A percentile compares a stretch with the other conserved stretches of the same genome.
Conservation (phyloP, 2,329 filamentous ascomycete genomes). For the Penicillium crustosum region DNA sequence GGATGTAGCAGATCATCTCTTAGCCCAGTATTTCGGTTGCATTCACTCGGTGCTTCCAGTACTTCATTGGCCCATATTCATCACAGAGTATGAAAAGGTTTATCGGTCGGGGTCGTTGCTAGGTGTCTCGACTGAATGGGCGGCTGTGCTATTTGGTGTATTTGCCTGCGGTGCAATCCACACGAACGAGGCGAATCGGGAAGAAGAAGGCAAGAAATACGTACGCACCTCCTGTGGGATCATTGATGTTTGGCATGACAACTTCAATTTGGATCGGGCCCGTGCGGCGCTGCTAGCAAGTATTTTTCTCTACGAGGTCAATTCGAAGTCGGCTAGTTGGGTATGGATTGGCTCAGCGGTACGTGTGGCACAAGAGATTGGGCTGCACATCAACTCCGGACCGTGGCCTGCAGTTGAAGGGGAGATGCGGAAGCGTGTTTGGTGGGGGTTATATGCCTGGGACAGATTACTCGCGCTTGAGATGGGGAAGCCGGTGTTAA, state of each 20-base stretch:
- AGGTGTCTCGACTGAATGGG: constrained; percentile 66
- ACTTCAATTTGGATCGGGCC: constrained; percentile 72
- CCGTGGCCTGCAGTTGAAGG: constrained; percentile 73
- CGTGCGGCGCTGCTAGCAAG: constrained; percentile 70
- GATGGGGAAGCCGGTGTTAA: constrained; percentile 74
- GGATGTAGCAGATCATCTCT: constrained; percentile 66
- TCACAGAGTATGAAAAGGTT: constrained; percentile 70
- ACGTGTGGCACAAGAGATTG: constrained; percentile 77
- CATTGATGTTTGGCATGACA: constrained; percentile 79
- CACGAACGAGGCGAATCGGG: constrained; percentile 57
- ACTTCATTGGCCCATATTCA: constrained; percentile 83
- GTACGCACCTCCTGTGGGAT: constrained; percentile 69
- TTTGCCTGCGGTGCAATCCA: constrained; percentile 81
- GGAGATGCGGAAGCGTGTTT: constrained; percentile 83
- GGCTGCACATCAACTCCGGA: constrained; percentile 72
- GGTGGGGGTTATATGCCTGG: constrained; percentile 92
- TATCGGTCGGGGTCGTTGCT: constrained; percentile 66
- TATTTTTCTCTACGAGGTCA: constrained; percentile 80
- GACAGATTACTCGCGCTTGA: constrained; percentile 79
- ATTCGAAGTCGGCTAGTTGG: constrained; percentile 81
- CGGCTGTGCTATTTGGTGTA: constrained; percentile 77
- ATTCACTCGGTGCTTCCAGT: constrained; percentile 81
- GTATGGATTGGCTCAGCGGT: constrained; percentile 80
- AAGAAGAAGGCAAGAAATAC: constrained; percentile 62
- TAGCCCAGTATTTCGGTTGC: constrained; percentile 73